Percentiles rank a stretch among this genome's conserved stretches.
Conservation (phyloP, 2,329 filamentous ascomycete species). For the Alternaria metachromatica region DNA sequence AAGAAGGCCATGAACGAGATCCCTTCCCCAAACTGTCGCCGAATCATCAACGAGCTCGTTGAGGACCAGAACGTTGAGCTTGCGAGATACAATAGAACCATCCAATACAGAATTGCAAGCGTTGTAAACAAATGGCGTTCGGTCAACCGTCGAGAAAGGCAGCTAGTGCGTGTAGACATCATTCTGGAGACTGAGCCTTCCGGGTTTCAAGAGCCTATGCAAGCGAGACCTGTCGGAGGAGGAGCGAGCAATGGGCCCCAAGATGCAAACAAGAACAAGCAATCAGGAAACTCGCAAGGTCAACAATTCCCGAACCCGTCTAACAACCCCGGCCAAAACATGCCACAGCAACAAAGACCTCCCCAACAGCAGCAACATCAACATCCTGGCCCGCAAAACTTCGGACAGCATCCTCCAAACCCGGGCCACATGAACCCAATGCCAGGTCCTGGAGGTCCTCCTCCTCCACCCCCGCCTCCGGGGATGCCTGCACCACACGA, state of each 20-base stretch:
- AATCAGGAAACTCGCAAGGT: background rate
- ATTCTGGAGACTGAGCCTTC: conserved; percentile 39
- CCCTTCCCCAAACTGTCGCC: conserved; percentile 32
- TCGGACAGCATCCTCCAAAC: conserved; percentile 1
- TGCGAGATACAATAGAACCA: conserved; percentile 23
- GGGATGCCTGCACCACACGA: background rate
- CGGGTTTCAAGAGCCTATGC: conserved; percentile 15
- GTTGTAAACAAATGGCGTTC: conserved; percentile 33
- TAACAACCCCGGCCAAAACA: conserved; percentile 4
- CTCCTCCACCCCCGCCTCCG: conserved; percentile 12
- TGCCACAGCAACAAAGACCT: conserved; percentile 14
- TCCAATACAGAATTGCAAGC: conserved; percentile 39
- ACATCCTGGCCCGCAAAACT: background rate
- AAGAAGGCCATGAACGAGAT: conserved; percentile 33
- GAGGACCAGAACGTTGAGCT: conserved; percentile 35
- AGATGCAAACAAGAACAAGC: conserved; percentile 11
- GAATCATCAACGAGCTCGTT: conserved; percentile 35
- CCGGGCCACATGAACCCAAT: conserved; percentile 3
- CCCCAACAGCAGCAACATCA: conserved; percentile 2
- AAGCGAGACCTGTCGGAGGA: background rate
- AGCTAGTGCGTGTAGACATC: conserved; percentile 33
- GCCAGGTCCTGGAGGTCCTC: conserved; percentile 5
- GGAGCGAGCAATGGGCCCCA: background rate
- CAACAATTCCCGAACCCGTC: conserved; percentile 8
- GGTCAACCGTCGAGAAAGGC: conserved; percentile 16